These are phyloP conservation scores for Mycena rosella DNA, from an alignment of 768 basidiomycete genomes.

Conservation along the genomic window DNA sequence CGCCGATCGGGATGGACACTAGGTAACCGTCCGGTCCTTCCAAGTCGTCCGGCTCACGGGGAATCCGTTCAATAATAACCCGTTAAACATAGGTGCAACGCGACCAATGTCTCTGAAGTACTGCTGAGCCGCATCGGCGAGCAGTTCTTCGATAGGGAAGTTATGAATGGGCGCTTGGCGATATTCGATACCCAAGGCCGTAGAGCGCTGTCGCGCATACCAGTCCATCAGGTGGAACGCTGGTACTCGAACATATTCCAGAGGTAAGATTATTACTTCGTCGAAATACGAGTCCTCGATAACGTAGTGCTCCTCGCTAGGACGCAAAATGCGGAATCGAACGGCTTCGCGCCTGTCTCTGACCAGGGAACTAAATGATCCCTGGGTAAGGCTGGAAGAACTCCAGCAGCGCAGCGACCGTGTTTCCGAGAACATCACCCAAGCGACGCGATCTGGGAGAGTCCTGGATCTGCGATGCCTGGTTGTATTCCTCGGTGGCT, in stretches of 20 bases:
- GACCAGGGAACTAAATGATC: background rate
- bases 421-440: conserved; percentile 6
- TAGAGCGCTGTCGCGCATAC: background rate
- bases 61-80: background rate
- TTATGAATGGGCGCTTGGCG: no score
- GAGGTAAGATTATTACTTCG: background rate
- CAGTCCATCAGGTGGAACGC: conserved; percentile 1
- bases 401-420: background rate
- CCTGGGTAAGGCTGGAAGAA: conserved; percentile 11
- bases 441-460: background rate
- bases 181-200: background rate
- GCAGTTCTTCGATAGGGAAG: no score
- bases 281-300: conserved; percentile 10
- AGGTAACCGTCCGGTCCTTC: background rate
- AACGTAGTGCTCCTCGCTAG: background rate
- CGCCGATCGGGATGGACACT: background rate
- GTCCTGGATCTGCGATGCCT: no score
- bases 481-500: no score
- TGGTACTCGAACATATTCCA: conserved; percentile 3
- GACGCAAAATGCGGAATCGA: background rate
- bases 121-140: no score
- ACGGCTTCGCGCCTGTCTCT: background rate
- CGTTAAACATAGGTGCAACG: background rate
- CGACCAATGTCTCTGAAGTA: no score
- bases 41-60: background rate